Percentiles rank a stretch among this genome's conserved stretches.
These are phyloP conservation scores for Globisporangium solare DNA, from an alignment of 352 stramenopile species.

Conservation along the genomic window DNA sequence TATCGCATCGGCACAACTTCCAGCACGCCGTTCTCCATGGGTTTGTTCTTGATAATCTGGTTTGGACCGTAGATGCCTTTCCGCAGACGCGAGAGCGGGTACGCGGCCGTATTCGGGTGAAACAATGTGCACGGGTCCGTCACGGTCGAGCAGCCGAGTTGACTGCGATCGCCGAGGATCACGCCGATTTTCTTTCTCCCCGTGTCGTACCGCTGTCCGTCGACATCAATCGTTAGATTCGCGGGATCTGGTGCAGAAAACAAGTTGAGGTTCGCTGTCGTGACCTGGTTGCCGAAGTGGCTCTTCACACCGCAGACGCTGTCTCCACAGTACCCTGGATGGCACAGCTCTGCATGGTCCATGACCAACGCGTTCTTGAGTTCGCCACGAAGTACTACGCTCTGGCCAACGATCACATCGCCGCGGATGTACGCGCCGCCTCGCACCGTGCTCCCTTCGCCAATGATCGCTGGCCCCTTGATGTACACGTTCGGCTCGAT, in stretches of 20 bases:
- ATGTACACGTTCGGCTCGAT: conserved; percentile 71
- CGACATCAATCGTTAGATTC: conserved; percentile 29
- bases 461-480: conserved; percentile 75
- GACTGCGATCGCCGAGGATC: conserved; percentile 60
- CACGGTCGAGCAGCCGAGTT: conserved; percentile 66
- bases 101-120: conserved; percentile 51
- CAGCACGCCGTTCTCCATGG: conserved; percentile 61
- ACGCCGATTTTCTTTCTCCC: conserved; percentile 68
- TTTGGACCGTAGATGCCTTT: conserved; percentile 70
- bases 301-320: conserved; percentile 70
- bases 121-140: conserved; percentile 74
- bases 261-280: conserved; percentile 69
- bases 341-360: conserved; percentile 67
- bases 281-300: conserved; percentile 83
- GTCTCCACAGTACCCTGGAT: conserved; percentile 72
- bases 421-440: conserved; percentile 66
- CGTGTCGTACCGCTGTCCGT: conserved; percentile 43
- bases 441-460: conserved; percentile 49
- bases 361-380: conserved; percentile 72
- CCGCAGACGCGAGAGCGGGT: conserved; percentile 55
- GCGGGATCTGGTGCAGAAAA: conserved; percentile 23
- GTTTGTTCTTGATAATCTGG: conserved; percentile 78
- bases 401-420: conserved; percentile 52
- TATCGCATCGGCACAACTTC: conserved; percentile 34
- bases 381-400: conserved; percentile 63